Conservation (phyloP, 768 basidiomycete genomes). For the Podaxis sp. region DNA sequence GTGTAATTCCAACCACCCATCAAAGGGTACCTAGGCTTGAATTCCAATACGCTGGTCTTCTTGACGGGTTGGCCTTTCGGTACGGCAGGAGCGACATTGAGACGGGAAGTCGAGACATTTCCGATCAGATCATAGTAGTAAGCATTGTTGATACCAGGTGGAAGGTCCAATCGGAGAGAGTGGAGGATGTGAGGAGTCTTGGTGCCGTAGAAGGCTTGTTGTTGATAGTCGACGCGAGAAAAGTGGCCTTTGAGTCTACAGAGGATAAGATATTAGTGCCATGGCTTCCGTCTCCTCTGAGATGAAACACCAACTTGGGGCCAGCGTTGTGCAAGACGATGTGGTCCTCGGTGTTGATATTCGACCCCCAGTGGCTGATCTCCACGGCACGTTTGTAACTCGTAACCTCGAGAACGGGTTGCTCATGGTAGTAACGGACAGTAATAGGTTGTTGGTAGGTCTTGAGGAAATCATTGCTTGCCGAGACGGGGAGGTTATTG, state of each 20-base stretch:
- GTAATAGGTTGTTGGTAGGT: slow-evolving; percentile 59
- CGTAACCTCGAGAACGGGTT: slow-evolving; percentile 73
- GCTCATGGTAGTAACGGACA: slow-evolving; percentile 80
- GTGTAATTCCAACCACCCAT: slow-evolving; percentile 97
- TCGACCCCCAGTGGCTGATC: slow-evolving; percentile 96
- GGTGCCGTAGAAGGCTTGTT: slow-evolving; percentile 66
- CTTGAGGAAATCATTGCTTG: slow-evolving; percentile 49
- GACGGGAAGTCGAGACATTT: slow-evolving; percentile 91
- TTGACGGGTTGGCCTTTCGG: slow-evolving; percentile 49
- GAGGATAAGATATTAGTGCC: slow-evolving; percentile 9
- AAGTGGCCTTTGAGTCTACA: slow-evolving; percentile 91
- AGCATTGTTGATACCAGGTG: slow-evolving; percentile 71
- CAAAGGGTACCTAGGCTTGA: slow-evolving; percentile 87
- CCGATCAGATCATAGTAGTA: slow-evolving; percentile 94
- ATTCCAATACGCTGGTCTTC: slow-evolving; percentile 68
- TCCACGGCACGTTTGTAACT: slow-evolving; percentile 76
- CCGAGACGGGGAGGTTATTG: slow-evolving; percentile 64
- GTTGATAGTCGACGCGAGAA: slow-evolving; percentile 85
- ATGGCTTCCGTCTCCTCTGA: neutral
- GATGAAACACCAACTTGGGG: slow-evolving; percentile 59
- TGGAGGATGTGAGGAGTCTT: slow-evolving; percentile 65
- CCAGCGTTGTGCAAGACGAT: slow-evolving; percentile 86
- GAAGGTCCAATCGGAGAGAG: slow-evolving; percentile 75
- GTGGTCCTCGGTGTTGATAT: slow-evolving; percentile 90
- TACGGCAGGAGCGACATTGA: slow-evolving; percentile 65